Evolutionary conservation across 306 rosid species (phyloP).

Genomic region (Ceratonia siliqua): DNA sequence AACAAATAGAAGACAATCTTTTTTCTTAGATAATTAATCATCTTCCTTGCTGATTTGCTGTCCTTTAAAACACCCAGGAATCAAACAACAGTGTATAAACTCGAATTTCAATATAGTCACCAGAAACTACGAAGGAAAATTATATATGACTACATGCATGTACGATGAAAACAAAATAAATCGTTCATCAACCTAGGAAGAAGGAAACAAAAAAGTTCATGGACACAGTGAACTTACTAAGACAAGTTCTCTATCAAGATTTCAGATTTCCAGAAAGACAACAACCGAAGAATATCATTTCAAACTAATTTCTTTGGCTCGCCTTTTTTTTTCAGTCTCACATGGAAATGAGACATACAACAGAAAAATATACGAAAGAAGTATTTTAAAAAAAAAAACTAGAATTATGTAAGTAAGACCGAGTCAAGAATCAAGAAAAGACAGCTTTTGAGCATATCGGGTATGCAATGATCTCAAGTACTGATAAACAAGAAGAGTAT

Average conservation of each 20-base stretch:
- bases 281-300: neutral
- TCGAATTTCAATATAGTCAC: neutral
- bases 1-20: neutral
- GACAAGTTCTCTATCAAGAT: neutral
- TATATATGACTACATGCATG: neutral
- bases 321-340: neutral
- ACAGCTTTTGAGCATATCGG: neutral
- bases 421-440: neutral
- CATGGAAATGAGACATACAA: neutral
- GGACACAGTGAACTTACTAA: neutral
- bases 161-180: neutral
- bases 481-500: neutral
- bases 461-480: neutral
- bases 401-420: neutral
- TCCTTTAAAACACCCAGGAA: neutral
- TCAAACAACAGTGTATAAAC: neutral
- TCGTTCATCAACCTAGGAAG: neutral
- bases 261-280: slow-evolving; percentile 25
- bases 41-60: neutral
- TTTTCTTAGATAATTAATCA: neutral
- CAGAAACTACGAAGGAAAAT: neutral
- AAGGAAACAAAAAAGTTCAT: slow-evolving; percentile 10
- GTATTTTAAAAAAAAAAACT: neutral
- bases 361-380: neutral
- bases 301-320: slow-evolving; percentile 4